Evolutionary conservation across 257 asterid genomes (phyloP).

Genomic region (Primulina huaijiensis): DNA sequence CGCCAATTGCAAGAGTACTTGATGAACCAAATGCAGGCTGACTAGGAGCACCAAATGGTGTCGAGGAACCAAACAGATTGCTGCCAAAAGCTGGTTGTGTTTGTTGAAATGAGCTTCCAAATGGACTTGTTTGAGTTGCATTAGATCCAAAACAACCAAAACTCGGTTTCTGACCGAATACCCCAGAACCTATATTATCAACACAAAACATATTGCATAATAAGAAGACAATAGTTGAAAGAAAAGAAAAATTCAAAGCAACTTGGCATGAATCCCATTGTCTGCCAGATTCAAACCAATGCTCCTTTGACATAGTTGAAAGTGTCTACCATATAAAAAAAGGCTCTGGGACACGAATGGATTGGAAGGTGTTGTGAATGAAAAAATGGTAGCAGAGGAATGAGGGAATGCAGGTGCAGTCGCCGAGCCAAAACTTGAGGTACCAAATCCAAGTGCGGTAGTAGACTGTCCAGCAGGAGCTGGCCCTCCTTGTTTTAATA

Average conservation of each 20-base stretch:
- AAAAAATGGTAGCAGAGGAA: slow-evolving; percentile 73
- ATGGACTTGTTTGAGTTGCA: slow-evolving; percentile 73
- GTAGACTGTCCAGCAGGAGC: slow-evolving; percentile 71
- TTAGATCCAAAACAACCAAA: slow-evolving; percentile 90
- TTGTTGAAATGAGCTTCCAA: slow-evolving; percentile 87
- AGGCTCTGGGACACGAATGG: slow-evolving; percentile 43
- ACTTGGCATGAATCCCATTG: neutral
- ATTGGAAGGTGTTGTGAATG: slow-evolving; percentile 65
- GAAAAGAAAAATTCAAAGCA: neutral
- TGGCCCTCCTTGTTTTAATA: slow-evolving; percentile 61
- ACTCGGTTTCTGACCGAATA: slow-evolving; percentile 54
- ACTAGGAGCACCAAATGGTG: slow-evolving; percentile 65
- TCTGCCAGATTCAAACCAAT: neutral
- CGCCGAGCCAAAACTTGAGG: slow-evolving; percentile 55
- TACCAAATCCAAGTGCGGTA: slow-evolving; percentile 48
- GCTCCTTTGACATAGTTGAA: neutral
- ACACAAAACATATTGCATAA: neutral
- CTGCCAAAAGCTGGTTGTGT: slow-evolving; percentile 93
- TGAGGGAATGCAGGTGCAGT: slow-evolving; percentile 68
- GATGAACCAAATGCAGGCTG: slow-evolving; percentile 85
- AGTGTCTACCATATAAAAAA: too few relatives aligned
- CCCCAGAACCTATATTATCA: slow-evolving; percentile 57
- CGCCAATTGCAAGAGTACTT: slow-evolving; percentile 53
- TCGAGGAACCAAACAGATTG: slow-evolving; percentile 70
- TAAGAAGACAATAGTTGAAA: neutral